phyloP scores from a whole-genome alignment of 768 basidiomycete genomes.

The Suillus lakei region DNA sequence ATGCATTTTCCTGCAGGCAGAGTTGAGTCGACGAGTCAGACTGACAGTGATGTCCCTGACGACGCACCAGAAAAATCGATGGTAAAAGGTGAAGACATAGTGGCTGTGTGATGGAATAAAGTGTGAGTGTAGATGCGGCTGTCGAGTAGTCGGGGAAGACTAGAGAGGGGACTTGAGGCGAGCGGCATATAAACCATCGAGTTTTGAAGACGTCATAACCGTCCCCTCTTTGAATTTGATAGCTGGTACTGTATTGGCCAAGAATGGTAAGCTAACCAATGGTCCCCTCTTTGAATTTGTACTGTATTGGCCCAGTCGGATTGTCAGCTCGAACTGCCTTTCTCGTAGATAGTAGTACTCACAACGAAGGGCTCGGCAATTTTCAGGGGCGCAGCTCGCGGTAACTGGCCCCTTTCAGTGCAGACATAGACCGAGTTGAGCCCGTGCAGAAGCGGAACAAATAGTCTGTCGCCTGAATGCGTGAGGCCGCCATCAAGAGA shows the following conservation, averaged over 20 bases:
- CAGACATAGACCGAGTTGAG: neutral
- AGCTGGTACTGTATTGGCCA: neutral
- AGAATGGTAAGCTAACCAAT: too few species aligned
- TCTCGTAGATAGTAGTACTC: neutral
- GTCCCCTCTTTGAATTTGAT: constrained; percentile 7
- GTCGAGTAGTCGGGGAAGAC: neutral
- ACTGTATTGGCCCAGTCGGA: neutral
- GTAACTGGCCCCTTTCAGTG: neutral
- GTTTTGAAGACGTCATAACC: neutral
- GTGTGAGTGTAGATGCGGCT: neutral
- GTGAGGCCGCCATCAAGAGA: neutral
- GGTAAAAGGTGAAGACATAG: neutral
- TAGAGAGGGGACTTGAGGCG: neutral
- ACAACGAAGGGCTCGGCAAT: too few species aligned
- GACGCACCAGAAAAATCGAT: neutral
- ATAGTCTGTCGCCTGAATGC: neutral
- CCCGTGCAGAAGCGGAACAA: neutral
- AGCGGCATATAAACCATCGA: neutral
- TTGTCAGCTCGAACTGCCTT: neutral
- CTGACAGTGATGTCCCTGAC: neutral
- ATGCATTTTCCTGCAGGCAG: constrained; percentile 45
- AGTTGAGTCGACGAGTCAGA: neutral
- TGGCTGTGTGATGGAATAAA: neutral
- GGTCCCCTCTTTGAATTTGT: neutral
- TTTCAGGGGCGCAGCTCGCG: neutral